A percentile compares a stretch with the other conserved stretches of the same genome.
phyloP scores from a whole-genome alignment of 2,329 filamentous ascomycete genomes.

The Fusarium tricinctum region DNA sequence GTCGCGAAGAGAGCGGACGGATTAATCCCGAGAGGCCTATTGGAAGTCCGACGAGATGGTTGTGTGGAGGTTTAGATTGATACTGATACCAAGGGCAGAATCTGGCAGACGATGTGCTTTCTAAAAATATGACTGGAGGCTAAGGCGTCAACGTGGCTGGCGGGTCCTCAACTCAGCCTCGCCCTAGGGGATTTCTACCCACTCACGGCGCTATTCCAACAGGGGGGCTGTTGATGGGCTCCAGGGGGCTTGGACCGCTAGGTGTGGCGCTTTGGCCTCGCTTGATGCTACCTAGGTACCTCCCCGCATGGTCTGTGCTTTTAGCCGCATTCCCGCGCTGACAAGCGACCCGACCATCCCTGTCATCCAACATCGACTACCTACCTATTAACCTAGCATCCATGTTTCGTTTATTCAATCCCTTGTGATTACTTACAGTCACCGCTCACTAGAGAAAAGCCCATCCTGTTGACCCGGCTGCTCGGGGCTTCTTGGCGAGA shows the following conservation, averaged over 20 bases:
- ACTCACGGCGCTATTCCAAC: constrained; percentile 33
- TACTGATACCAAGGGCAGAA: constrained; percentile 29
- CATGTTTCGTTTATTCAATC: background rate
- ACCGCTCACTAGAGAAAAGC: constrained; percentile 14
- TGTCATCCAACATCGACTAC: constrained; percentile 9
- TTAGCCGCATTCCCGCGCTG: constrained; percentile 42
- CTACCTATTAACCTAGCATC: constrained; percentile 5
- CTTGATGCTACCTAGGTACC: background rate
- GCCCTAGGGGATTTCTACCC: constrained; percentile 35
- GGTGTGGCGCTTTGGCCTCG: constrained; percentile 17
- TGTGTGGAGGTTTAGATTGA: constrained; percentile 37
- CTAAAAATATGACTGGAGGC: constrained; percentile 45
- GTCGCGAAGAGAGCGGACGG: background rate
- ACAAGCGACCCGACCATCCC: constrained; percentile 36
- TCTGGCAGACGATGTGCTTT: constrained; percentile 33
- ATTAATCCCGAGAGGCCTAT: constrained; percentile 35
- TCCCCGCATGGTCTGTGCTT: constrained; percentile 35
- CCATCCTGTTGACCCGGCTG: constrained; percentile 15
- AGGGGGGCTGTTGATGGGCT: constrained; percentile 9
- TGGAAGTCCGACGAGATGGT: constrained; percentile 24
- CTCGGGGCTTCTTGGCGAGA: constrained; percentile 30
- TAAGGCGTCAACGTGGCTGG: constrained; percentile 41
- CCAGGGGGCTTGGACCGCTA: constrained; percentile 24
- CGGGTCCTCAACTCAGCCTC: constrained; percentile 40
- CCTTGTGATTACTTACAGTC: constrained; percentile 19